These are phyloP conservation scores for Metschnikowia proteae DNA, from an alignment of 805 yeast species.

Conservation along the genomic window DNA sequence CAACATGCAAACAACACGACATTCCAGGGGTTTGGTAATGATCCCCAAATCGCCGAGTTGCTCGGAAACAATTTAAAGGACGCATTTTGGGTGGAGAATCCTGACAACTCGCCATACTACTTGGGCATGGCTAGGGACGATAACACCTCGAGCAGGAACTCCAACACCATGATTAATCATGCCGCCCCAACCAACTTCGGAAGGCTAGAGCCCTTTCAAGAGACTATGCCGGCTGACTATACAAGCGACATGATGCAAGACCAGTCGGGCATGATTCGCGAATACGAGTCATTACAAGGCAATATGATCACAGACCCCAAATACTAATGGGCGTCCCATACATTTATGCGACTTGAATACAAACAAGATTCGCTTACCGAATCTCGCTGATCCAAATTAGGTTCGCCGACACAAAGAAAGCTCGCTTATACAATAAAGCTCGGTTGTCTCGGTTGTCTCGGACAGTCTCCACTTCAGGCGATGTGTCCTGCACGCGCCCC, in stretches of 20 bases:
- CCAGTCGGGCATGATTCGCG: not conserved
- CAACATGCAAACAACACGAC: constrained; percentile 1
- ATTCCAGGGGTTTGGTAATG: constrained; percentile 11
- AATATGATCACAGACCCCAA: not conserved
- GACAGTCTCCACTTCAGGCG: not conserved
- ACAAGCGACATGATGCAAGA: not conserved
- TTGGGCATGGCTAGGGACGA: constrained; percentile 9
- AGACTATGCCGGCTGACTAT: not conserved
- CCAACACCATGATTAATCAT: not conserved
- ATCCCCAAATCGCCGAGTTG: constrained; percentile 30
- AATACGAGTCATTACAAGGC: not conserved
- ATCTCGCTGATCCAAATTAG: too few species aligned
- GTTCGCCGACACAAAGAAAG: not conserved
- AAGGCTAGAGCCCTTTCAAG: not conserved
- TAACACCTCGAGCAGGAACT: not conserved
- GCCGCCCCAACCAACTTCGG: not conserved
- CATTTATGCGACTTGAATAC: too few species aligned
- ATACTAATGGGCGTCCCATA: not conserved
- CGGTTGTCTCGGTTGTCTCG: not conserved
- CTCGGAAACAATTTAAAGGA: constrained; percentile 43
- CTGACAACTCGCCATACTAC: constrained; percentile 12
- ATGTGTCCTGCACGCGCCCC: not conserved
- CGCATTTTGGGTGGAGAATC: constrained; percentile 49
- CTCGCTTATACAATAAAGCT: not conserved
- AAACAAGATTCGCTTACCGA: too few species aligned